These are phyloP conservation scores for Aspergillus hortae DNA, from an alignment of 2,329 filamentous ascomycete species.

Conservation along the genomic window DNA sequence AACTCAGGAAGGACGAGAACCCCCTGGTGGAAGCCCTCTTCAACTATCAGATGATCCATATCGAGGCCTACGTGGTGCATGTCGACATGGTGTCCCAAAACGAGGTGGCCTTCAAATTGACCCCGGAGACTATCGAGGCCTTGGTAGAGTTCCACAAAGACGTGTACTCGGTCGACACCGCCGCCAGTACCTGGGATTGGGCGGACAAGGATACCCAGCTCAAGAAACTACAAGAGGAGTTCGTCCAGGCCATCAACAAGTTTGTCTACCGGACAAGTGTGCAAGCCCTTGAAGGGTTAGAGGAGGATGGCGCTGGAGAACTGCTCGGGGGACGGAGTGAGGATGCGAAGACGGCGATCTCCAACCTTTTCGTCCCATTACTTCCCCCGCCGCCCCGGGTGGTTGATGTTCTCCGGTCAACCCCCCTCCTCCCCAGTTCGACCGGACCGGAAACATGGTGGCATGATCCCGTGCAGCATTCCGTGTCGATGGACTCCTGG, in stretches of 20 bases:
- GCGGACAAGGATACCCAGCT: constrained; percentile 92
- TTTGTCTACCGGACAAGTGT: constrained; percentile 92
- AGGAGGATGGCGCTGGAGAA: constrained; percentile 94
- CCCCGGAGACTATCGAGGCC: constrained; percentile 85
- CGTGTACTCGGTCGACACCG: constrained; percentile 84
- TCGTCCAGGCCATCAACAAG: constrained; percentile 93
- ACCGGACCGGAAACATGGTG: constrained; percentile 72
- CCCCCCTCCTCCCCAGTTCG: constrained; percentile 80
- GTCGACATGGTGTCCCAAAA: constrained; percentile 98
- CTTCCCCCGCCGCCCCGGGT: constrained; percentile 83
- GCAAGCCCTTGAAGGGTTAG: constrained; percentile 85
- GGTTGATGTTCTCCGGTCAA: constrained; percentile 83
- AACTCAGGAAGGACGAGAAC: constrained; percentile 77
- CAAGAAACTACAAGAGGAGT: constrained; percentile 96
- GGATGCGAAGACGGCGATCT: constrained; percentile 84
- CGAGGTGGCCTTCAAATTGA: constrained; percentile 97
- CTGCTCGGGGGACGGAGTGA: constrained; percentile 87
- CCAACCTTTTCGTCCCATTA: constrained; percentile 78
- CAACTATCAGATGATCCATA: constrained; percentile 88
- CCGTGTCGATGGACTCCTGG: constrained; percentile 79
- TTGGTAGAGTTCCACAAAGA: constrained; percentile 96
- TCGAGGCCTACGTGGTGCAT: constrained; percentile 97
- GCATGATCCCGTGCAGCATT: constrained; percentile 67
- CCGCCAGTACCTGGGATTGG: constrained; percentile 89
- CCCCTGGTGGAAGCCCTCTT: constrained; percentile 81